Evolutionary conservation across 805 yeast genomes (phyloP), one percentile per base, ranked within the genome.

Genomic region (Candida ipomoeae): DNA sequence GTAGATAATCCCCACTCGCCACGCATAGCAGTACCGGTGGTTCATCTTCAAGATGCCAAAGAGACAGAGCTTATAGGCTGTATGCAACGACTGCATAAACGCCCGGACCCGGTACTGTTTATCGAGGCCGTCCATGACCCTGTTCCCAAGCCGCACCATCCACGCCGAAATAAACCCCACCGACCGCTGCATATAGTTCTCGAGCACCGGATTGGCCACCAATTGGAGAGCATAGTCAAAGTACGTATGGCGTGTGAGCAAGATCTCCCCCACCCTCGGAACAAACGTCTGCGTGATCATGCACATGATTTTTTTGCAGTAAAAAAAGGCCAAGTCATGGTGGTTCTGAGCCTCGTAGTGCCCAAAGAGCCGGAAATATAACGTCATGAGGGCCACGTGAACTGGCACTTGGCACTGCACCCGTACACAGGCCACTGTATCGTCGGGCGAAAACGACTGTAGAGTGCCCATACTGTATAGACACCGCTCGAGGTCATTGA

Each of bases 11-110:
- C 54, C 54, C n/a, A 56, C 51, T 17, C 61, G 48, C 61, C 61
- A 57, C 3, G 60, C 59, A 32, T 52, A 57, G 46, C 59, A 57
- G 48, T 57, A 54, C 7, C 61, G 51, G 40, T 55, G 56, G 40
- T 52, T 55, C 20, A 59, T 31, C 23, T 50, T 46, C 29, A 55
- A 45, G 17, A 57, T 54, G 5, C 54, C 55, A 20, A 54, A 41
- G 13, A 55, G 52, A 5, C 54, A 40, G 29, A 54, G 33, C 43
- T 53, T 57, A 34, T 31, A 41, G 32, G 45, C 43, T 5, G 51
- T 33, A 6, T 46, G 41, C 31, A 54, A 48, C 2, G 53, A 39
- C 18, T 49, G 43, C 51, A 54, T 48, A 26, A 49, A 53, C 10
- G 33, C 42, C 21, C 52, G 48, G 35, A 44, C 41, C 17, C 34